A percentile compares a stretch with the other conserved stretches of the same genome.
Evolutionary conservation across 495 filamentous ascomycete genomes (phyloP).

Genomic region (Glarea lozoyensis): DNA sequence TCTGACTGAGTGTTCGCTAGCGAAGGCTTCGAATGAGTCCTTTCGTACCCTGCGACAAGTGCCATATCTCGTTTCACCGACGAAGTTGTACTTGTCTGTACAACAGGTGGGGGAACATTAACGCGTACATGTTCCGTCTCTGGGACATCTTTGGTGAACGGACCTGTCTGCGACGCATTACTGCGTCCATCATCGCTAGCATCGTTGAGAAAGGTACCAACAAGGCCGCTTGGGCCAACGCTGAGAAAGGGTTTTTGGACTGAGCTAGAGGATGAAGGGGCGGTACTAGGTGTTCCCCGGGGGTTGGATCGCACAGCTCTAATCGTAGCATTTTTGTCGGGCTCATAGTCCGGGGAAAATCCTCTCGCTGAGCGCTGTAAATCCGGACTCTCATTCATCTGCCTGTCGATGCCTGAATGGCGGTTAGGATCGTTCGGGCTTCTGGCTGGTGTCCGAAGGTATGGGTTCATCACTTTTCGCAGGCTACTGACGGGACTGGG

Average conservation of each 20-base stretch:
- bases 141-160: neutral
- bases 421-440: constrained; percentile 20
- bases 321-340: constrained; percentile 49
- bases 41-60: constrained; percentile 13
- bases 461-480: constrained; percentile 84
- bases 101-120: constrained; percentile 1
- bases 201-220: constrained; percentile 42
- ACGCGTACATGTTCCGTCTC: neutral
- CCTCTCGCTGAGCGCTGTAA: constrained; percentile 28
- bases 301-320: constrained; percentile 37
- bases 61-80: constrained; percentile 17
- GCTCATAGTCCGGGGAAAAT: constrained; percentile 59
- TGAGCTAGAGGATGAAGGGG: neutral
- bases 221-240: constrained; percentile 10
- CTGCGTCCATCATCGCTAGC: constrained; percentile 31
- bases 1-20: constrained; percentile 11
- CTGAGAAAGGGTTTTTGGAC: constrained; percentile 2
- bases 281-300: constrained; percentile 8
- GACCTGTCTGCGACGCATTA: constrained; percentile 2
- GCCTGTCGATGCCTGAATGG: constrained; percentile 8
- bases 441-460: constrained; percentile 34
- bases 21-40: constrained; percentile 9
- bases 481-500: constrained; percentile 80
- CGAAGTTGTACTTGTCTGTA: neutral
- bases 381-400: constrained; percentile 14